Evolutionary conservation across 2,329 filamentous ascomycete species (phyloP).

Genomic region (Alternaria ventricosa): DNA sequence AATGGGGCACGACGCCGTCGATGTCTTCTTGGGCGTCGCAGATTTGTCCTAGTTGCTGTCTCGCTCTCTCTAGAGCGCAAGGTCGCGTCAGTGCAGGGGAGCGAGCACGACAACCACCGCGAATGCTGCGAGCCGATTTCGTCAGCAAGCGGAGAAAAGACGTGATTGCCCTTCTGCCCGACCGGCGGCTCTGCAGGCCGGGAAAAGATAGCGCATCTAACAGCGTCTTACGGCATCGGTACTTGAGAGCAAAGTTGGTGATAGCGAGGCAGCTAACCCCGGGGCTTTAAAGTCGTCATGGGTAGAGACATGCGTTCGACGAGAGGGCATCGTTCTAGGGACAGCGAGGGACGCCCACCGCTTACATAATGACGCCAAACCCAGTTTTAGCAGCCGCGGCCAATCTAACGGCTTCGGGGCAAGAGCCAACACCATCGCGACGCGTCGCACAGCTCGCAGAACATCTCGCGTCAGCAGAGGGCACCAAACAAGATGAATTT

Average conservation of each 20-base stretch:
- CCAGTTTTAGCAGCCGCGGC: conserved; percentile 17
- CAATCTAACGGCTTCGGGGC: conserved; percentile 14
- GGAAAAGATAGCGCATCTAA: conserved; percentile 6
- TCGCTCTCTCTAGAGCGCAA: conserved; percentile 57
- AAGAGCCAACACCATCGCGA: conserved; percentile 24
- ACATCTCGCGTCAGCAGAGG: conserved; percentile 29
- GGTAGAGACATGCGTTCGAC: not conserved
- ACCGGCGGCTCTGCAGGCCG: conserved; percentile 4
- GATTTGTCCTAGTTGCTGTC: conserved; percentile 36
- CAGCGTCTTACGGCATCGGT: not conserved
- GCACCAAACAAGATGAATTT: conserved; percentile 22
- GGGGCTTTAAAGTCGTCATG: not conserved
- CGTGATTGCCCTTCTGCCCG: conserved; percentile 30
- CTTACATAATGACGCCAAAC: conserved; percentile 25
- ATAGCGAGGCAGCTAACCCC: not conserved
- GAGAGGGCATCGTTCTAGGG: not conserved
- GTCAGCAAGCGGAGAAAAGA: conserved; percentile 42
- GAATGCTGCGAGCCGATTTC: conserved; percentile 12
- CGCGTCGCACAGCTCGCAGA: conserved; percentile 36
- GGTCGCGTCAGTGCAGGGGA: conserved; percentile 34
- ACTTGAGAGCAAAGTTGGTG: not conserved
- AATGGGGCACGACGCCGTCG: not conserved
- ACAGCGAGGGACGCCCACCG: not conserved
- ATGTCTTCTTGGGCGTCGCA: not conserved
- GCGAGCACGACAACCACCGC: conserved; percentile 18